A percentile compares a stretch with the other conserved stretches of the same genome.
phyloP scores from a whole-genome alignment of 305 asterid genomes.

The Caryopteris hybrid region DNA sequence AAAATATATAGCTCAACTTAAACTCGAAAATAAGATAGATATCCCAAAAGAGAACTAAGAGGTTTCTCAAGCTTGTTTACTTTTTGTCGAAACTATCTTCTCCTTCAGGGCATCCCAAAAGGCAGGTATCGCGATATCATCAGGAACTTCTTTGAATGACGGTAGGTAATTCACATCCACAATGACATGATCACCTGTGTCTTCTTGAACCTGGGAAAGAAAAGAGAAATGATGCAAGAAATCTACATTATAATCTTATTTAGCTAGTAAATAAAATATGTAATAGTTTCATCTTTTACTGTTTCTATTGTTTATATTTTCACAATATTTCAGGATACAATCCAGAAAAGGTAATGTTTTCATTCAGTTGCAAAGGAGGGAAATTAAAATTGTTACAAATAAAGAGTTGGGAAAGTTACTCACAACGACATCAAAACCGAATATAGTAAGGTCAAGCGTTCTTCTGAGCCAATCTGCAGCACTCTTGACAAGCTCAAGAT shows the following conservation, averaged over 20 bases:
- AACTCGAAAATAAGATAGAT: no score
- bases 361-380: not conserved
- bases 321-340: not conserved
- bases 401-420: slow-evolving; percentile 30
- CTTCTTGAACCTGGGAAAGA: slow-evolving; percentile 70
- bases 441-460: slow-evolving; percentile 71
- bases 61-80: slow-evolving; percentile 19
- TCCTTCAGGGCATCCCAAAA: slow-evolving; percentile 92
- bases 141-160: slow-evolving; percentile 91
- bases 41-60: slow-evolving; percentile 11
- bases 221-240: not conserved
- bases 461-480: slow-evolving; percentile 81
- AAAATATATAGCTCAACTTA: no score
- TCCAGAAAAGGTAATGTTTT: slow-evolving; percentile 3
- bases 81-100: slow-evolving; percentile 42
- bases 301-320: not conserved
- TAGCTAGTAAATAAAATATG: not conserved
- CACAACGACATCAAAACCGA: slow-evolving; percentile 95
- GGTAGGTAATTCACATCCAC: slow-evolving; percentile 96
- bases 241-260: not conserved
- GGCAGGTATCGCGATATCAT: slow-evolving; percentile 83
- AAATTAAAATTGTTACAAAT: not conserved
- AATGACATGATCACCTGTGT: slow-evolving; percentile 86
- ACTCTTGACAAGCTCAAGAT: slow-evolving; percentile 64
- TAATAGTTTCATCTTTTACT: not conserved